Conservation (phyloP, 2,329 filamentous ascomycete species). For the Botrytis cinerea region DNA sequence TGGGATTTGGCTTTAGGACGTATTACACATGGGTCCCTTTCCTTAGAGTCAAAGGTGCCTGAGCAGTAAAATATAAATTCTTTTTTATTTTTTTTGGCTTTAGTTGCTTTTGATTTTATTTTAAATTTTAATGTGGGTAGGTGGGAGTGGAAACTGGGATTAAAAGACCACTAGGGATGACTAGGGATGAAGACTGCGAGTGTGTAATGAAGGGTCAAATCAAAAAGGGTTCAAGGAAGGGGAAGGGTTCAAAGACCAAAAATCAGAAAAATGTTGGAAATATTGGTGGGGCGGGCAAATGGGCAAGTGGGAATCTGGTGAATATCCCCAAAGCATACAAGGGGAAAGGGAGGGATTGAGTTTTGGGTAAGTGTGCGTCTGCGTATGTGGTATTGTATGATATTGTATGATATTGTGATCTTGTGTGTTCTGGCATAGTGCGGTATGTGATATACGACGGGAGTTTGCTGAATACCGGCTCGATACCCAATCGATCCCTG, state of each 20-base stretch:
- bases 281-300: background rate
- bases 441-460: background rate
- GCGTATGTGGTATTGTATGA: too few relatives aligned
- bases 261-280: background rate
- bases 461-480: too few relatives aligned
- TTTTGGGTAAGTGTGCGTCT: background rate
- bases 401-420: too few relatives aligned
- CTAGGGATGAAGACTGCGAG: background rate
- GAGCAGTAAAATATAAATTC: background rate
- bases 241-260: slow-evolving; percentile 2
- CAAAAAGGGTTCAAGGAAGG: slow-evolving; percentile 2
- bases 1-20: slow-evolving; percentile 19
- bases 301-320: slow-evolving; percentile 2
- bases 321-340: background rate
- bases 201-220: slow-evolving; percentile 3
- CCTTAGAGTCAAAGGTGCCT: slow-evolving; percentile 9
- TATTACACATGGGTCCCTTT: slow-evolving; percentile 3
- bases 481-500: too few relatives aligned
- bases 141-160: background rate
- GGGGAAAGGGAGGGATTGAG: background rate
- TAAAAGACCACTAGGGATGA: background rate
- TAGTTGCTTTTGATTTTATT: slow-evolving; percentile 2
- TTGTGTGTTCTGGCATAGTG: background rate
- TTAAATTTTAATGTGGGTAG: background rate
- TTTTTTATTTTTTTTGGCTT: background rate